Base-by-base conservation (phyloP, 148 eudicot genomes). In the Chenopodium formosanum region DNA sequence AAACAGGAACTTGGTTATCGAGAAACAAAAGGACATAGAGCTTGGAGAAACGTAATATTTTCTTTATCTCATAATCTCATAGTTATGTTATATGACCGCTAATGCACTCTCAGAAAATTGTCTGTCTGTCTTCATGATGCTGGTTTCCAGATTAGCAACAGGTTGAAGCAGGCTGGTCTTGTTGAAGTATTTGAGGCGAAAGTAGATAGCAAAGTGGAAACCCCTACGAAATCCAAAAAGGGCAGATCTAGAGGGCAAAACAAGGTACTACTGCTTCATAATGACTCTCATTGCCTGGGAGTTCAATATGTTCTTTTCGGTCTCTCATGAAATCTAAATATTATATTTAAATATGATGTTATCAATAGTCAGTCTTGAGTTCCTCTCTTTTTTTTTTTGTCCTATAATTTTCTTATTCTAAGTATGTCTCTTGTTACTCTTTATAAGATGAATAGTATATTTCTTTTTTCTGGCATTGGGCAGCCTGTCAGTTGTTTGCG, bases 1-100 rank as follows among this genome's bases (percentile, higher is more conserved):
- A 96, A 96, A 85, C 84, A 78, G 80, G 95, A 89, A 80, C 95
- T 96, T 87, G 99, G 95, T 77, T 96, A 96, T 86, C 91, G 88
- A 76, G 82, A 82, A 78, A 75, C 84, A 6, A 9, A 75, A 77
- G 99, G 99, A 75, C 98, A 96, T 76, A 85, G 93, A 86, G 88
- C 90, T 86, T 96, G 99, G 99, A 91, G 98, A 92, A 90, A 91
- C 89, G 99, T 96, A 89, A 85, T 74, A 47, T 60, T 72, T 40
- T 40, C 44, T 40, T 40, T 40, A 40, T 40, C 44, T 81, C 23
- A 74, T 52, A 22, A 25, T 63, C 7, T 50, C 16, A 17, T 27
- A 67, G 4, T 53, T 44, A 16, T 47, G 72, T 6, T 73, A 19
- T 64, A 22, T 60, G 46, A 37, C 48, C 56, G 23, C 19, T 72